Percentiles rank a stretch among this genome's conserved stretches.
Evolutionary conservation across 352 stramenopile genomes (phyloP).

Genomic region (Elongisporangium anandrum): DNA sequence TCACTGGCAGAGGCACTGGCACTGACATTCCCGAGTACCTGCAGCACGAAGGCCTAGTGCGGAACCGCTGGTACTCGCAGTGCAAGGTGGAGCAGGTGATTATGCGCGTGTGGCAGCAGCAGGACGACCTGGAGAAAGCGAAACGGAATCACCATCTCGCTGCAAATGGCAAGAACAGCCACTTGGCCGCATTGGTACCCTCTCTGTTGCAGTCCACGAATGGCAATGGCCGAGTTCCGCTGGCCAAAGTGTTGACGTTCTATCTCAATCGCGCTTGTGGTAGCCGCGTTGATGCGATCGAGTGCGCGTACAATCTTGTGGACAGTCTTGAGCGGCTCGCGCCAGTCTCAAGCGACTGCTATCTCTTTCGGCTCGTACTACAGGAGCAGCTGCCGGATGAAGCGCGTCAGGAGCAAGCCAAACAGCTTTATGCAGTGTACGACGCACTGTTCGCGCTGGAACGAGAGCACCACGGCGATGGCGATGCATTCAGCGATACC

Average conservation of each 20-base stretch:
- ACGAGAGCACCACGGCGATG: slow-evolving; percentile 34
- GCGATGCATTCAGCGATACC: slow-evolving; percentile 1
- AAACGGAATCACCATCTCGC: slow-evolving; percentile 19
- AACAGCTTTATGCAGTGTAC: slow-evolving; percentile 38
- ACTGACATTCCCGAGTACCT: slow-evolving; percentile 46
- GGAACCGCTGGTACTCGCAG: slow-evolving; percentile 44
- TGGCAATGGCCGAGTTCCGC: slow-evolving; percentile 5
- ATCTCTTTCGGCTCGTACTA: slow-evolving; percentile 49
- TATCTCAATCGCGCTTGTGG: slow-evolving; percentile 33
- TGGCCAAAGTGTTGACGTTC: slow-evolving; percentile 28
- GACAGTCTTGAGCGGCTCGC: slow-evolving; percentile 37
- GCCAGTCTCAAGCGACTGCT: slow-evolving; percentile 35
- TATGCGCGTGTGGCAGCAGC: slow-evolving; percentile 51
- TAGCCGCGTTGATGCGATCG: slow-evolving; percentile 28
- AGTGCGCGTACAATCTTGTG: slow-evolving; percentile 63
- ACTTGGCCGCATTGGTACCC: background rate
- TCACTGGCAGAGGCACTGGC: slow-evolving; percentile 14
- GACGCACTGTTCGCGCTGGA: slow-evolving; percentile 46
- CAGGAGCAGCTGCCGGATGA: slow-evolving; percentile 41
- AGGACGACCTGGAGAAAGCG: slow-evolving; percentile 45
- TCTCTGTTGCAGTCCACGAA: background rate
- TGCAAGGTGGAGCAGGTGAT: slow-evolving; percentile 43
- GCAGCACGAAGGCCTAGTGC: slow-evolving; percentile 53
- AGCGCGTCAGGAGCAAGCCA: slow-evolving; percentile 29
- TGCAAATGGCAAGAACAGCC: background rate